Evolutionary conservation across 768 basidiomycete species (phyloP).

Genomic region (Crepidotus variabilis): DNA sequence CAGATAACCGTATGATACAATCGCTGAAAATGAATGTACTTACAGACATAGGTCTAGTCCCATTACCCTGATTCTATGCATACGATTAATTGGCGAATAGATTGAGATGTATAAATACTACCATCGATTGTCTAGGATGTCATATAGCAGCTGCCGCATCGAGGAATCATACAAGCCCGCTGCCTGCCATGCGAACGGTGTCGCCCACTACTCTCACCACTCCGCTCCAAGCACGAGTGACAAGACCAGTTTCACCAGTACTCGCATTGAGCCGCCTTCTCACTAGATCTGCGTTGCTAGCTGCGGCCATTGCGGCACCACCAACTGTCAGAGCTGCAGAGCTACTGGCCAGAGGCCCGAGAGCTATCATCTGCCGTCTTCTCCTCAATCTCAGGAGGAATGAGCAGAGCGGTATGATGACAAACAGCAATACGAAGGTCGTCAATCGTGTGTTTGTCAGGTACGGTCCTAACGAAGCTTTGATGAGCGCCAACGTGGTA

Average conservation of each 20-base stretch:
- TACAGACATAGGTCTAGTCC: no score
- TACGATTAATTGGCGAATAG: background rate
- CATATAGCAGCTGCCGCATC: no score
- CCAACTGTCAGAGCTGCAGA: slow-evolving; percentile 10
- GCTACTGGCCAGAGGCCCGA: slow-evolving; percentile 12
- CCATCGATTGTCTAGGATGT: no score
- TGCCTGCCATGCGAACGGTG: slow-evolving; percentile 73
- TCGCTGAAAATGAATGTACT: no score
- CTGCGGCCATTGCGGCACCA: slow-evolving; percentile 13
- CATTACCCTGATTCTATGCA: background rate
- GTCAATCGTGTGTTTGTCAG: slow-evolving; percentile 44
- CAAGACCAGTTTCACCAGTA: slow-evolving; percentile 32
- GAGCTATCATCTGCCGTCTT: slow-evolving; percentile 27
- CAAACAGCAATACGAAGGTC: slow-evolving; percentile 44
- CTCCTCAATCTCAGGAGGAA: slow-evolving; percentile 51
- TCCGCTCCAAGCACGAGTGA: slow-evolving; percentile 47
- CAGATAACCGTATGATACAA: background rate
- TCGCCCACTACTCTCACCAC: slow-evolving; percentile 52
- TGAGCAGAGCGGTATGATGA: slow-evolving; percentile 42
- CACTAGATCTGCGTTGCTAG: slow-evolving; percentile 52
- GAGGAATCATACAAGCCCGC: slow-evolving; percentile 54
- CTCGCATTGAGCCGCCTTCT: slow-evolving; percentile 44
- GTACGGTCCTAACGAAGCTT: slow-evolving; percentile 45
- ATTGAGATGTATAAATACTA: background rate
- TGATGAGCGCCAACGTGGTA: slow-evolving; percentile 41